Base-by-base conservation (phyloP, 2,329 filamentous ascomycete genomes). In the Trichophyton schoenleinii region DNA sequence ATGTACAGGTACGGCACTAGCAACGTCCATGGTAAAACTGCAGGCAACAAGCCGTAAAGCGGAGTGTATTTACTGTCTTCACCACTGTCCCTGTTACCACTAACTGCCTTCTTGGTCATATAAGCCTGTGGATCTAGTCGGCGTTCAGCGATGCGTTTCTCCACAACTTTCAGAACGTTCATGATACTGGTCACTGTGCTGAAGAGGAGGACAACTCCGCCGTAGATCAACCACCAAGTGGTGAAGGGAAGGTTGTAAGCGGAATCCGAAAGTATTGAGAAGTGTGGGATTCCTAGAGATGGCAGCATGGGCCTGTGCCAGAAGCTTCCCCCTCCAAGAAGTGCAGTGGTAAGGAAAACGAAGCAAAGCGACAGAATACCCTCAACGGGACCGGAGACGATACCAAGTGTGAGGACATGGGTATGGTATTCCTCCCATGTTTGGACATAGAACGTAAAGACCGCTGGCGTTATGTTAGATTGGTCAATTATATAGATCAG, bases 381-480 rank as follows among this genome's bases (percentile, higher is more conserved):
- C 76, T 99, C 94, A 42, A 99, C 94, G 3, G 94, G 94, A 0
- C 94, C 94, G 66, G 92, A 96, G 66, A 99, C 81, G 64, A 97
- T 78, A 63, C 94, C 94, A 4, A 99, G 83, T 1, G 91, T 96
- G 57, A 99, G 83, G 2, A 91, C 94, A 74, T 96, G 91, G 59
- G 94, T 99, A 77, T 97, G 92, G 77, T 97, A 99, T 74, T 97
- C 94, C 71, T 99, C 94, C 94, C 94, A 99, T 38, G 94, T 97
- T 74, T 97, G 94, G 48, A 97, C 87, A 74, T 97, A 97, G 75
- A 99, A 99, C n/a, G 94, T 96, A 68, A 95, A 80, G 63, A 92
- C 84, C 5, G 88, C 87, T 90, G 64, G 11, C n/a, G 15, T 58
- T 11, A 13, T 8, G 22, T 58, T 15, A 22, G 18, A 13, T 13